phyloP scores from a whole-genome alignment of 2,329 filamentous ascomycete genomes.

The Stemphylium vesicarium region DNA sequence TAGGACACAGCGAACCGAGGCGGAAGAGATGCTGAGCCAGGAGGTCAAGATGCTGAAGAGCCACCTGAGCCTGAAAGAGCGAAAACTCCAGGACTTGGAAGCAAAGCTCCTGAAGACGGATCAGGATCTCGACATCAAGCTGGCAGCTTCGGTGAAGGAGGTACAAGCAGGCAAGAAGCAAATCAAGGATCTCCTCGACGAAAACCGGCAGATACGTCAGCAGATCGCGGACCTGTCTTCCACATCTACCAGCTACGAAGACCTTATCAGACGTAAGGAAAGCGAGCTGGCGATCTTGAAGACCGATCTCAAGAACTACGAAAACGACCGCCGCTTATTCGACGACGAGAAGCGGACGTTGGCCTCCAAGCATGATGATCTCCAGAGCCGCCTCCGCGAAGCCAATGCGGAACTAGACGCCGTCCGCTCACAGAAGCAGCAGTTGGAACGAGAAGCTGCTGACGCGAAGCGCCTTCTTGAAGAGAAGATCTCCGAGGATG shows the following conservation, averaged over 20 bases:
- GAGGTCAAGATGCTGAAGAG: constrained; percentile 93
- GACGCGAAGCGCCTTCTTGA: constrained; percentile 88
- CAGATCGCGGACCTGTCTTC: constrained; percentile 87
- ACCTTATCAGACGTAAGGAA: constrained; percentile 90
- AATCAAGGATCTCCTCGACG: constrained; percentile 76
- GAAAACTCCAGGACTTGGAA: constrained; percentile 88
- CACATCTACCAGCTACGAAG: constrained; percentile 94
- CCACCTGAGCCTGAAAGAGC: constrained; percentile 85
- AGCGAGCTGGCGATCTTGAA: constrained; percentile 88
- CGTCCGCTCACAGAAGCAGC: constrained; percentile 81
- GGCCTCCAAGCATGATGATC: constrained; percentile 76
- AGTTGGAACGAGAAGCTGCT: constrained; percentile 85
- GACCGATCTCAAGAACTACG: constrained; percentile 80
- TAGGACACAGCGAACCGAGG: constrained; percentile 74
- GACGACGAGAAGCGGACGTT: constrained; percentile 79
- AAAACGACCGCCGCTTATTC: constrained; percentile 78
- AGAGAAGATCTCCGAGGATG: constrained; percentile 87
- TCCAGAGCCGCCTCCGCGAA: constrained; percentile 77
- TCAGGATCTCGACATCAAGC: constrained; percentile 86
- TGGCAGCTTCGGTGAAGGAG: constrained; percentile 79
- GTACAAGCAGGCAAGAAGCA: constrained; percentile 74
- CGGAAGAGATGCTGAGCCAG: constrained; percentile 77
- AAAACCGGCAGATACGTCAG: constrained; percentile 82
- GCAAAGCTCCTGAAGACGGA: constrained; percentile 81
- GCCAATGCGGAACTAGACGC: constrained; percentile 87